Evolutionary conservation across 768 basidiomycete genomes (phyloP), one percentile per base, ranked within the genome.

Genomic region (Mycena epipterygia): DNA sequence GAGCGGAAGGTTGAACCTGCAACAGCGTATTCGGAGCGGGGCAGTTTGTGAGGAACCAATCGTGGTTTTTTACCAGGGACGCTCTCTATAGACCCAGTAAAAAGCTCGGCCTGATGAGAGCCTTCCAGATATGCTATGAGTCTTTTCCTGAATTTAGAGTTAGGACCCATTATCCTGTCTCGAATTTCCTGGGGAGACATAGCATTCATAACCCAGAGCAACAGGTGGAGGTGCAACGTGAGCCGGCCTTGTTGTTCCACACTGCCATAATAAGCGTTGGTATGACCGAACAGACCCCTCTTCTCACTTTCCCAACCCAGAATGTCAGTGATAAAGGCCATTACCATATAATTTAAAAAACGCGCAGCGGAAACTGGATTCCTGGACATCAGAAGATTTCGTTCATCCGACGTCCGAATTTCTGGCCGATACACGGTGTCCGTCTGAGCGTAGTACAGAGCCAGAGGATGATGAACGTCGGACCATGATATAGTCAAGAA

Each of bases 401-500:
- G 37, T 5, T 58, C 56, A 3, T 48, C 23, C 17, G 30, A 49
- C 2, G 39, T 33, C 33, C 30, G 33, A 5, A 71, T n/a, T 13
- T 68, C 59, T 12, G 75, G 78, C 5, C 61, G 35, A 42, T 79
- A 82, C 2, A 37, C 61, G 12, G 69, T 51, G 16, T 79, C 58
- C 11, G 53, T 68, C 13, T 70, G 76, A 9, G 80, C 77, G 76
- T 72, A 82, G 59, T 83, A 83, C 7, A 84, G 23, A 21, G 76
- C 78, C 8, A 84, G 62, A 0, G 80, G 82, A 73, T 81, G 76
- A 27, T 73, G 67, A 0, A 69, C 42, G 67, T 84, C 80, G 16
- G 75, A 75, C 13, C 79, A 80, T 5, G 81, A 74, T 23, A 82
- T 79, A 67, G 0, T 78, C 78, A 9, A 70, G 70, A 77, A 83